Conservation (phyloP, 768 basidiomycete genomes). For the Auricularia heimuer region DNA sequence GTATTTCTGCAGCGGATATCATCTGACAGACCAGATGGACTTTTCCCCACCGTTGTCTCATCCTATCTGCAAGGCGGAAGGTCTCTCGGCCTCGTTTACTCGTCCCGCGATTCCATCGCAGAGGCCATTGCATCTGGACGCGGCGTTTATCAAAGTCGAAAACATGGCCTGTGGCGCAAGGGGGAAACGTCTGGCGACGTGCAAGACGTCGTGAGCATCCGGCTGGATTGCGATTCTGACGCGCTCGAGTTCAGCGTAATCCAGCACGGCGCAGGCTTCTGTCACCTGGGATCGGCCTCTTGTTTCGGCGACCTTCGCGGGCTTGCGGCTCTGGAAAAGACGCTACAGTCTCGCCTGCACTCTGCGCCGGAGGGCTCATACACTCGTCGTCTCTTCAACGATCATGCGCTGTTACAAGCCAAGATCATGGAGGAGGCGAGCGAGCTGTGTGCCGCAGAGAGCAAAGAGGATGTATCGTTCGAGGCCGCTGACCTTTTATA, state of each 20-base stretch:
- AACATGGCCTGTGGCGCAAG: slow-evolving; percentile 93
- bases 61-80: slow-evolving; percentile 55
- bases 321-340: slow-evolving; percentile 69
- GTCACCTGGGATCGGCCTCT: slow-evolving; percentile 76
- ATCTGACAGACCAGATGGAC: slow-evolving; percentile 84
- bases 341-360: slow-evolving; percentile 57
- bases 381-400: slow-evolving; percentile 76
- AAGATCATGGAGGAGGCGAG: slow-evolving; percentile 99
- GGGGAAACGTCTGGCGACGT: slow-evolving; percentile 94
- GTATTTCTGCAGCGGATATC: slow-evolving; percentile 74
- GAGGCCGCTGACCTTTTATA: slow-evolving; percentile 94
- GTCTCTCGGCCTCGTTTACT: slow-evolving; percentile 90
- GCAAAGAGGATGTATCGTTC: slow-evolving; percentile 76
- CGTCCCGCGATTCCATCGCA: slow-evolving; percentile 73
- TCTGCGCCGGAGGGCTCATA: slow-evolving; percentile 87
- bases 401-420: slow-evolving; percentile 69
- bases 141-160: slow-evolving; percentile 93
- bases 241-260: slow-evolving; percentile 83
- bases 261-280: slow-evolving; percentile 88
- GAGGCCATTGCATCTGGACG: slow-evolving; percentile 82
- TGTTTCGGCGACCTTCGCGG: slow-evolving; percentile 87
- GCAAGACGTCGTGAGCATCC: slow-evolving; percentile 76
- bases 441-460: slow-evolving; percentile 79
- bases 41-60: slow-evolving; percentile 88
- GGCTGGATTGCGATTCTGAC: slow-evolving; percentile 87